Base-by-base conservation (phyloP, 1,284 basidiomycete species). In the Exobasidium cylindrosporum region DNA sequence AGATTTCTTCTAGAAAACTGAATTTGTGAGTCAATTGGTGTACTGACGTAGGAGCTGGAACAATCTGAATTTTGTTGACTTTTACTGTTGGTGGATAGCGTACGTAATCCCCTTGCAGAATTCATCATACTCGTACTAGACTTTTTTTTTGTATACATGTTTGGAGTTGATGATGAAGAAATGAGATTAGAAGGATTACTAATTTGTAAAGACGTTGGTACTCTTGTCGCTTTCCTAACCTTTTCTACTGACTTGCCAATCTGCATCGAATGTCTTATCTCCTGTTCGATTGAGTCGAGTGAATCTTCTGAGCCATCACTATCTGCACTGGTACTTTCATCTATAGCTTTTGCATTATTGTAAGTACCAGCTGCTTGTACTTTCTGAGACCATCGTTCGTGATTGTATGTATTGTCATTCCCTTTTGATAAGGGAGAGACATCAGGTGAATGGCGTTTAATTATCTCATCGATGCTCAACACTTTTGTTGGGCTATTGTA, bases 381-480 rank as follows among this genome's bases (percentile, higher is more conserved):
- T n/a, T n/a, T n/a, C n/a, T n/a, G n/a, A n/a, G n/a, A n/a, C n/a
- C n/a, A n/a, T n/a, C n/a, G n/a, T n/a, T n/a, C n/a, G n/a, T n/a
- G n/a, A n/a, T n/a, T n/a, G n/a, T n/a, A n/a, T n/a, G n/a, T n/a
- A n/a, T n/a, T n/a, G n/a, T n/a, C n/a, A n/a, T n/a, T n/a, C n/a
- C n/a, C n/a, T n/a, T n/a, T n/a, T n/a, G n/a, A n/a, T n/a, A n/a
- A n/a, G n/a, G n/a, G n/a, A n/a, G n/a, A n/a, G n/a, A n/a, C n/a
- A n/a, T 17, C 26, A 5, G 47, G 47, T 50, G 76, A 75, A 62
- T 83, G 82, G 13, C 70, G 65, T 6, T 74, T 65, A 46, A 83
- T 77, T 62, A 84, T 83, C 44, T 83, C 83, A 44, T 73, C 68
- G 28, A 74, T 74, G 17, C 67, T 67, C 43, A 58, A 62, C 50